Evolutionary conservation across 257 asterid species (phyloP).

Genomic region (Solanum chmielewskii): DNA sequence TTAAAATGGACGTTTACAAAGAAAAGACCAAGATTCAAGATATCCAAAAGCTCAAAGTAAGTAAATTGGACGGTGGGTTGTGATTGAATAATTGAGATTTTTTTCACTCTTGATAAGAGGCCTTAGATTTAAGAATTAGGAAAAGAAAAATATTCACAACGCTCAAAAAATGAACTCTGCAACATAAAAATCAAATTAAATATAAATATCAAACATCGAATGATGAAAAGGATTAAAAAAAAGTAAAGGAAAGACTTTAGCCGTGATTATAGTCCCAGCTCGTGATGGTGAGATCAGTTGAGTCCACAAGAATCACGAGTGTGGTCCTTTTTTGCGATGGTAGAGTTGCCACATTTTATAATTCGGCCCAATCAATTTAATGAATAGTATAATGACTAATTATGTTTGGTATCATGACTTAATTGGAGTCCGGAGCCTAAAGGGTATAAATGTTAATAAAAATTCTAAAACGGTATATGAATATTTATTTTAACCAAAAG

Average conservation of each 20-base stretch:
- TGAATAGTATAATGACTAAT: neutral
- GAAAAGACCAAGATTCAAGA: neutral
- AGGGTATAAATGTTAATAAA: too few species aligned
- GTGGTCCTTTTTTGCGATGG: neutral
- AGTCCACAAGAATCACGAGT: neutral
- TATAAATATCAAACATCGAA: neutral
- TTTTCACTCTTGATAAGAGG: neutral
- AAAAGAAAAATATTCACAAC: too few species aligned
- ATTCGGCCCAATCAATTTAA: neutral
- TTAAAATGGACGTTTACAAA: neutral
- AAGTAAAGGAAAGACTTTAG: neutral
- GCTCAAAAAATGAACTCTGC: fast-evolving
- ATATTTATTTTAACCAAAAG: too few species aligned
- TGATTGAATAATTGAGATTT: neutral
- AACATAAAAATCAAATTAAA: neutral
- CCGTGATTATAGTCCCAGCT: neutral
- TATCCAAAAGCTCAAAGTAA: neutral
- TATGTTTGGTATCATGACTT: too few species aligned
- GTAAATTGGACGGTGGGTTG: neutral
- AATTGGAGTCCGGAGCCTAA: too few species aligned
- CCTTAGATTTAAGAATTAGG: too few species aligned
- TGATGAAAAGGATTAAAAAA: neutral
- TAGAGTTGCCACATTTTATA: neutral
- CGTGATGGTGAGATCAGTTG: neutral
- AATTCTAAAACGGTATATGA: too few species aligned